Percentiles rank a stretch among this genome's conserved stretches.
Conservation (phyloP, 2,329 filamentous ascomycete genomes). For the Cytospora chrysosperma region DNA sequence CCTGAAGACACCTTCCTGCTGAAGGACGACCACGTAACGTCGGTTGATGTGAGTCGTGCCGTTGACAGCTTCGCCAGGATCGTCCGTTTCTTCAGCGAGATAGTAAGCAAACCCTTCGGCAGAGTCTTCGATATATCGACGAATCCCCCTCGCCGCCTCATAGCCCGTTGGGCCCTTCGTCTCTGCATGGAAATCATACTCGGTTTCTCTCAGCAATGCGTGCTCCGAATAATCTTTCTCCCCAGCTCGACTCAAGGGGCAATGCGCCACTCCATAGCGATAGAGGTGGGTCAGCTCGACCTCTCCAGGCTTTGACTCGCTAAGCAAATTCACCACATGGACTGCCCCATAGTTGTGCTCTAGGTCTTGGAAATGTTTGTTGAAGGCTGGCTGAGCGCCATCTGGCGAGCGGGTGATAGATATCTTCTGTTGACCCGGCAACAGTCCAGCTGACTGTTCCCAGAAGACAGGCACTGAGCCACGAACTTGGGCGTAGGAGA, state of each 20-base stretch:
- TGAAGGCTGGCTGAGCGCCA: slow-evolving; percentile 89
- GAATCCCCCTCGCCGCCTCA: slow-evolving; percentile 84
- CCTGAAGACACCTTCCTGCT: slow-evolving; percentile 93
- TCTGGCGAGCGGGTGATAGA: slow-evolving; percentile 83
- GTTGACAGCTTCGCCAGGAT: slow-evolving; percentile 44
- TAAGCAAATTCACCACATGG: slow-evolving; percentile 92
- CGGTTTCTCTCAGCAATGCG: slow-evolving; percentile 73
- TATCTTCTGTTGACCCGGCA: slow-evolving; percentile 94
- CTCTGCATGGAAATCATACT: slow-evolving; percentile 96
- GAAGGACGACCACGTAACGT: slow-evolving; percentile 68
- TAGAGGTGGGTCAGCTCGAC: slow-evolving; percentile 80
- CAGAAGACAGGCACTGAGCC: slow-evolving; percentile 96
- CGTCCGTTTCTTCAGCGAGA: slow-evolving; percentile 68
- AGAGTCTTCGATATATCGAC: slow-evolving; percentile 72
- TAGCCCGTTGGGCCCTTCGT: slow-evolving; percentile 85
- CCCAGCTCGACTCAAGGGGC: slow-evolving; percentile 63
- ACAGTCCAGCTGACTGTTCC: slow-evolving; percentile 86
- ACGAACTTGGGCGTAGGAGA: slow-evolving; percentile 90
- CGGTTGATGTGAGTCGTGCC: slow-evolving; percentile 35
- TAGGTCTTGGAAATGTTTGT: slow-evolving; percentile 90
- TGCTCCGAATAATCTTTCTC: slow-evolving; percentile 63
- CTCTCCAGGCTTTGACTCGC: slow-evolving; percentile 82
- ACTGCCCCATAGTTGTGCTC: slow-evolving; percentile 85
- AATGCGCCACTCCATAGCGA: slow-evolving; percentile 72
- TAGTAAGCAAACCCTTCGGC: slow-evolving; percentile 92